Conservation (phyloP, 2,329 filamentous ascomycete species). For the Pestalotiopsis sp. region DNA sequence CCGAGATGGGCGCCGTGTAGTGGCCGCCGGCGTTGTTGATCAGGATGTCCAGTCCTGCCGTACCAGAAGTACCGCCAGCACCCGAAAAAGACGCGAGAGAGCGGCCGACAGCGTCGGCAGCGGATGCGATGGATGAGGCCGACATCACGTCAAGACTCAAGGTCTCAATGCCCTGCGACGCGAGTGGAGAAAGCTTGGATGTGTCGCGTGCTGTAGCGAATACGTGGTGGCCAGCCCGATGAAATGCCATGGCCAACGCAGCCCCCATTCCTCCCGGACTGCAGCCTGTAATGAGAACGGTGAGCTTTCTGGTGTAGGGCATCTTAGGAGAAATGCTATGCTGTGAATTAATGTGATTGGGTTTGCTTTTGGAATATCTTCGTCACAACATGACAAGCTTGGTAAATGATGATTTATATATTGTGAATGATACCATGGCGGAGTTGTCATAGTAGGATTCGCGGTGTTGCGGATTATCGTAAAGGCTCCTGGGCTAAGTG, state of each 20-base stretch:
- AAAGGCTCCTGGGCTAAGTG: neutral
- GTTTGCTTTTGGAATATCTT: neutral
- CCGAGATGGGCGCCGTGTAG: conserved; percentile 7
- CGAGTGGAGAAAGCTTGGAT: conserved; percentile 7
- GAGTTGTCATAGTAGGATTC: neutral
- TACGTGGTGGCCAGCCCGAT: conserved; percentile 14
- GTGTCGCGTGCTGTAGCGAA: conserved; percentile 14
- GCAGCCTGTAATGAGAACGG: conserved; percentile 15
- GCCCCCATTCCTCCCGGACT: conserved; percentile 14
- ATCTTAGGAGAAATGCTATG: neutral
- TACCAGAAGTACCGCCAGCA: neutral
- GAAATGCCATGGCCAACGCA: conserved; percentile 12
- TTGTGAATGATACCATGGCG: neutral
- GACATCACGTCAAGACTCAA: conserved; percentile 6
- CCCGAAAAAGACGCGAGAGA: neutral
- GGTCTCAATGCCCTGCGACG: conserved; percentile 7
- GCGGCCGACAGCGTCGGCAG: neutral
- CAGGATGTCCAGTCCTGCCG: conserved; percentile 2
- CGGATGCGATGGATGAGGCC: conserved; percentile 5
- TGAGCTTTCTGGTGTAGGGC: neutral
- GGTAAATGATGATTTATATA: too few relatives aligned
- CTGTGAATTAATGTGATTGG: neutral
- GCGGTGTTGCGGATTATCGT: neutral
- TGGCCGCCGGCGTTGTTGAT: conserved; percentile 10
- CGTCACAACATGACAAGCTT: too few relatives aligned